These are phyloP conservation scores for Botrytis byssoidea DNA, from an alignment of 2,329 filamentous ascomycete species.

Conservation along the genomic window DNA sequence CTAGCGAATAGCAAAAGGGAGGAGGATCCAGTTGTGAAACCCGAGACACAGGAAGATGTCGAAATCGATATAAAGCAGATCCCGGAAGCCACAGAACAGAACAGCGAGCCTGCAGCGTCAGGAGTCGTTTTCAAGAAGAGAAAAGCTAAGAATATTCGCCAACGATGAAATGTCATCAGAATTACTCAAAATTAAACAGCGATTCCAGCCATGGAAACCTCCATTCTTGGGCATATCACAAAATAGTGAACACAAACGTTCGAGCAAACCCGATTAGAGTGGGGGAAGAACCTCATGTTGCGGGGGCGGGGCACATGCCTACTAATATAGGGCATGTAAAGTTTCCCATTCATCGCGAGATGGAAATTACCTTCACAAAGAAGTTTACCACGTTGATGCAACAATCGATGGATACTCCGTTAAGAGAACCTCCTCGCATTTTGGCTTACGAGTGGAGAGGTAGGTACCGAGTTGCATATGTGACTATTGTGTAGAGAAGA, in stretches of 20 bases:
- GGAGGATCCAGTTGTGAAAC: background rate
- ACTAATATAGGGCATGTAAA: too few relatives aligned
- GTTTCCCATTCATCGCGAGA: background rate
- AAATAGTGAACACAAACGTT: background rate
- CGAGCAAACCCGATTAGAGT: background rate
- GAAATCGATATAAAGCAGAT: background rate
- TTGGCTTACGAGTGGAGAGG: background rate
- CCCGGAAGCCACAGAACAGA: background rate
- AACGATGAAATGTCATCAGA: constrained; percentile 46
- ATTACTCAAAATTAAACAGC: background rate
- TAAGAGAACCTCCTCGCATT: background rate
- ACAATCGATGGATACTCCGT: background rate
- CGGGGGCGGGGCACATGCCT: background rate
- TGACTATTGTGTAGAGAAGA: background rate
- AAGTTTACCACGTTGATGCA: background rate
- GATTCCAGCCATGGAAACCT: background rate
- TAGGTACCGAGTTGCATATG: background rate
- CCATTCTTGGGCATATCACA: background rate
- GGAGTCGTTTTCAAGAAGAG: constrained; percentile 77
- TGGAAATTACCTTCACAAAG: background rate
- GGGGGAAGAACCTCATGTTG: background rate
- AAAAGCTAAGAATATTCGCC: constrained; percentile 64
- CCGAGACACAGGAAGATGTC: background rate
- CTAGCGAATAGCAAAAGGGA: background rate
- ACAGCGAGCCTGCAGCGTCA: constrained; percentile 35